Evolutionary conservation across 371 early-diverging fungal genomes (phyloP), one percentile per base, ranked within the genome.

Genomic region (Mucor indicus): DNA sequence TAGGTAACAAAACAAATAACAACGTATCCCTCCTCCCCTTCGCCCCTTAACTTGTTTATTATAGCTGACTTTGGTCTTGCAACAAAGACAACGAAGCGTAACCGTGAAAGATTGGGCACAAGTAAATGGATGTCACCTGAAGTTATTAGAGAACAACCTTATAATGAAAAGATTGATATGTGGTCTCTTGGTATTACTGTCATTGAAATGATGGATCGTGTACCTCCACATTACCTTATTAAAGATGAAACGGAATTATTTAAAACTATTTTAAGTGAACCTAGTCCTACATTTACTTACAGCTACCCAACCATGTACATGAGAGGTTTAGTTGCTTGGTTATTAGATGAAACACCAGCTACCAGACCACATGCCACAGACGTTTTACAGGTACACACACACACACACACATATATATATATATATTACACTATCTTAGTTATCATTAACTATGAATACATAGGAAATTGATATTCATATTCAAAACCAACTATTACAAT

Each of bases 61-160:
- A 45, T 47, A 64, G 69, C 70, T 60, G 61, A 73, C 35, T 67
- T 77, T 52, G 70, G 67, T n/a, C 39, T 75, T 23, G 67, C 76
- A 8, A 69, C 76, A 21, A 62, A 68, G 16, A 55, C 60, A 8
- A 59, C 44, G 6, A 48, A 53, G 40, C 50, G 83, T 77, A 74
- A 85, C 88, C 44, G 77, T 63, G 60, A 98, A 89, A 3, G 70
- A 90, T 48, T 99, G 64, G 99, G 99, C 10, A 99, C 99, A 0
- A 74, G 93, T 58, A 99, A 99, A 71, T 99, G 99, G 69, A 79
- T 99, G 63, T 90, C 95, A 4, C 94, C 90, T 32, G 96, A 95
- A 77, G 96, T 98, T 82, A 90, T 95, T 23, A 91, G 91, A 45
- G 93, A 94, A 15, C 77, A 84, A 39, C 84, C 84, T 37, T 93